Evolutionary conservation across 2,329 filamentous ascomycete species (phyloP).

Genomic region (Ophiocordyceps sinensis): DNA sequence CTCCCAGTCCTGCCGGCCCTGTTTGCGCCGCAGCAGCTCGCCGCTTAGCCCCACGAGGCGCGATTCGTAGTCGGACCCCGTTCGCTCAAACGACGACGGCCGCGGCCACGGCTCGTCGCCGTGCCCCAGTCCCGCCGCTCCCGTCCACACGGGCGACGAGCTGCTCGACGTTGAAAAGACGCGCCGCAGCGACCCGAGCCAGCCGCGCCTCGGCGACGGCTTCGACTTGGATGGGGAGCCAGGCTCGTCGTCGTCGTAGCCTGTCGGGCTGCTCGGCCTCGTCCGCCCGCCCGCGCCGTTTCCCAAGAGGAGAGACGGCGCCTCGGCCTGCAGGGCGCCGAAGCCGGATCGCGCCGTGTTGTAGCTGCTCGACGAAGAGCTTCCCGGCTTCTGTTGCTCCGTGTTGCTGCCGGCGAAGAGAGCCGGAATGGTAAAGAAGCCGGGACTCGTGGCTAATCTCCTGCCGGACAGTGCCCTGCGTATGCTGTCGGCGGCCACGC

Average conservation of each 20-base stretch:
- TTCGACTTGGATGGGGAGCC: constrained; percentile 45
- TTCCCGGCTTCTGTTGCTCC: constrained; percentile 15
- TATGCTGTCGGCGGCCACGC: constrained; percentile 26
- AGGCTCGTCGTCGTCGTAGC: constrained; percentile 17
- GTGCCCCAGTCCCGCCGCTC: background rate
- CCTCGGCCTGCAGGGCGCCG: constrained; percentile 35
- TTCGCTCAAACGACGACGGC: background rate
- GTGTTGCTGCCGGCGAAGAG: background rate
- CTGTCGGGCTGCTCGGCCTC: constrained; percentile 3
- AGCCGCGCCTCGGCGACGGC: constrained; percentile 35
- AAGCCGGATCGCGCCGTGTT: constrained; percentile 41
- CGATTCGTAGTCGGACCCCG: constrained; percentile 28
- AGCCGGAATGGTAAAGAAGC: background rate
- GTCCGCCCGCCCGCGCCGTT: constrained; percentile 8
- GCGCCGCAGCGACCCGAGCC: constrained; percentile 54
- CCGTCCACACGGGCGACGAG: background rate
- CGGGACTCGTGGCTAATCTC: background rate
- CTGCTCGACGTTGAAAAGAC: constrained; percentile 37
- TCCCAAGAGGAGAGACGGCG: constrained; percentile 25
- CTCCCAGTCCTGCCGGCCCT: constrained; percentile 41
- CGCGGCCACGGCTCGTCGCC: constrained; percentile 7
- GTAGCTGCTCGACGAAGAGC: constrained; percentile 30
- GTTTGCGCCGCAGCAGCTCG: constrained; percentile 37
- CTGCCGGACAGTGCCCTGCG: constrained; percentile 5
- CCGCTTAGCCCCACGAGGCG: constrained; percentile 28